Percentiles rank a stretch among this genome's conserved stretches.
These are phyloP conservation scores for Blastomyces percursus DNA, from an alignment of 2,329 filamentous ascomycete species.

Conservation along the genomic window DNA sequence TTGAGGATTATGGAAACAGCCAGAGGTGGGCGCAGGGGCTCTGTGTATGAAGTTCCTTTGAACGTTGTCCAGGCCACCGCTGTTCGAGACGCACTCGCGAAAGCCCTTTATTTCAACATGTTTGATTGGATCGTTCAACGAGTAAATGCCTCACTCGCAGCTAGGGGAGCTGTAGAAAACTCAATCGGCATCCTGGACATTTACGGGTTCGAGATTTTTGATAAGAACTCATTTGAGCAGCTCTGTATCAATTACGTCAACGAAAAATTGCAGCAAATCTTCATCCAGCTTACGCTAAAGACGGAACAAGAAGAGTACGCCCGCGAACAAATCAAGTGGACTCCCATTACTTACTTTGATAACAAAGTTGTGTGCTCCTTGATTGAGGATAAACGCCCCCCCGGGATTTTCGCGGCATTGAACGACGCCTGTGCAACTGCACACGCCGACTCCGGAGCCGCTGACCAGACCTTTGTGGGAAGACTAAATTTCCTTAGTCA, in stretches of 20 bases:
- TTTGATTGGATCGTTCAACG: constrained; percentile 98
- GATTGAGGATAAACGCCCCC: constrained; percentile 83
- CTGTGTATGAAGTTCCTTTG: constrained; percentile 62
- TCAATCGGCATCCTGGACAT: constrained; percentile 97
- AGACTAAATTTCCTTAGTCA: constrained; percentile 75
- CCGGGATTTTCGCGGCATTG: constrained; percentile 86
- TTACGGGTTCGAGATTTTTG: constrained; percentile 98
- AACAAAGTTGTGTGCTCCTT: constrained; percentile 98
- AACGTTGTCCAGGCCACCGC: constrained; percentile 78
- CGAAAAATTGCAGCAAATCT: constrained; percentile 97
- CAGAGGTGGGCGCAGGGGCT: constrained; percentile 54
- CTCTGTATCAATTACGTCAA: constrained; percentile 99
- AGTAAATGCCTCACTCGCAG: constrained; percentile 77
- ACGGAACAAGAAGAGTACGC: constrained; percentile 97
- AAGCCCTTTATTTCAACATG: constrained; percentile 93
- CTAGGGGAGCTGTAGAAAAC: constrained; percentile 63
- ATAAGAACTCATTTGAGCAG: constrained; percentile 98
- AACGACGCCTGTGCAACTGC: constrained; percentile 99
- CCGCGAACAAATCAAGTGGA: constrained; percentile 94
- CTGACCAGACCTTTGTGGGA: constrained; percentile 92
- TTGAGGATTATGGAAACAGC: constrained; percentile 71
- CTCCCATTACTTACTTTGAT: constrained; percentile 97
- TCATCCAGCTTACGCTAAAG: constrained; percentile 93
- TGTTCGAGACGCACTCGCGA: constrained; percentile 82
- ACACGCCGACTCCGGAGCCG: constrained; percentile 86